Conservation (phyloP, 768 basidiomycete genomes). For the Tephrocybe sp. region DNA sequence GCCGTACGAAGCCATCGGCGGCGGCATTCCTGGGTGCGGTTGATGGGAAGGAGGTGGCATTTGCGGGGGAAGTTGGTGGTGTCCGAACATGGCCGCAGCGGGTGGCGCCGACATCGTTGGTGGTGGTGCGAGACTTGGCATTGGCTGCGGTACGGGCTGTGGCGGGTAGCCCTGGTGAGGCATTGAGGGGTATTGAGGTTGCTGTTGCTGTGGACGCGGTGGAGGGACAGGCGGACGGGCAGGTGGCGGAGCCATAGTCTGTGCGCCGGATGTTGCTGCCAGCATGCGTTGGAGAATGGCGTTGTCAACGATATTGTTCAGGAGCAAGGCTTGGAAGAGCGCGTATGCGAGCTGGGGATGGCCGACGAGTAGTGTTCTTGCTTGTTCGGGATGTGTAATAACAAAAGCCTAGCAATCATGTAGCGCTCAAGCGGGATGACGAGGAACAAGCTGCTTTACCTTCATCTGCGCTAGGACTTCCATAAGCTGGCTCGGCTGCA, state of each 20-base stretch:
- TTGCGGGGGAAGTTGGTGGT: conserved; percentile 31
- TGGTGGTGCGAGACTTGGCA: conserved; percentile 21
- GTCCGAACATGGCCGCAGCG: conserved; percentile 29
- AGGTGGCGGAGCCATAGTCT: conserved; percentile 19
- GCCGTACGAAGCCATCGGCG: conserved; percentile 30
- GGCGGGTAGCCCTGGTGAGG: conserved; percentile 33
- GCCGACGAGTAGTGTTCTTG: conserved; percentile 69
- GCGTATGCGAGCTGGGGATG: conserved; percentile 97
- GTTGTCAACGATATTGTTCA: conserved; percentile 93
- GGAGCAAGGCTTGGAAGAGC: conserved; percentile 88
- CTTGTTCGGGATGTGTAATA: conserved; percentile 88
- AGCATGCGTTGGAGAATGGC: conserved; percentile 75
- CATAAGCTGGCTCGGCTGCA: conserved; percentile 82
- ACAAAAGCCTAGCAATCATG: conserved; percentile 73
- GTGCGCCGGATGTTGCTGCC: conserved; percentile 33
- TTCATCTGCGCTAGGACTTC: conserved; percentile 99
- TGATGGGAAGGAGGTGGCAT: conserved; percentile 13
- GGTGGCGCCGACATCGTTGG: too few relatives aligned
- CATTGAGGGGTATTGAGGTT: conserved; percentile 25
- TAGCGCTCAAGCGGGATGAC: conserved; percentile 5
- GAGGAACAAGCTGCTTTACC: too few relatives aligned
- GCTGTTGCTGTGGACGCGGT: conserved; percentile 34
- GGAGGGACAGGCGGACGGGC: conserved; percentile 28
- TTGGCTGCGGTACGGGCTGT: conserved; percentile 26
- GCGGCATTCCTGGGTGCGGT: conserved; percentile 26